Evolutionary conservation across 1,139 yeast species (phyloP).

Genomic region (Tardiomyces depauwii): DNA sequence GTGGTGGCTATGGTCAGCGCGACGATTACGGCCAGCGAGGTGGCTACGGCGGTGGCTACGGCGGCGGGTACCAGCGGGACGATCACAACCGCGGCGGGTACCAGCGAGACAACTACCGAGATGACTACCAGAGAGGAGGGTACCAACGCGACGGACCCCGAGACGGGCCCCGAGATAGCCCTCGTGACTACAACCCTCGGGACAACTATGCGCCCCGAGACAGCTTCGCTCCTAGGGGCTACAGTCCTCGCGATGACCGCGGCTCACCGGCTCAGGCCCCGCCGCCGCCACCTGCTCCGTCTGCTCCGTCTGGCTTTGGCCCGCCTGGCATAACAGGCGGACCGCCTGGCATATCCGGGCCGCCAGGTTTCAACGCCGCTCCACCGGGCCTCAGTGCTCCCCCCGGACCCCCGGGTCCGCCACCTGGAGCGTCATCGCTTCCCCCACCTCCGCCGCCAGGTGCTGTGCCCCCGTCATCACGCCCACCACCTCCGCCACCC

Average conservation of each 20-base stretch:
- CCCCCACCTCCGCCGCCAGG: slow-evolving; percentile 15
- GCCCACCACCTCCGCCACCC: slow-evolving; percentile 7
- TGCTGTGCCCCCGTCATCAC: slow-evolving; percentile 7
- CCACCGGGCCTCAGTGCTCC: background rate
- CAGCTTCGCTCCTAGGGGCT: slow-evolving; percentile 7
- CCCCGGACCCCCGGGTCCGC: slow-evolving; percentile 2
- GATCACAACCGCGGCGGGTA: background rate
- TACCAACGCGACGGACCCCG: slow-evolving; percentile 5
- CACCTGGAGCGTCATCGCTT: slow-evolving; percentile 13
- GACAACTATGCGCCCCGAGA: slow-evolving; percentile 5
- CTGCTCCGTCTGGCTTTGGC: slow-evolving; percentile 4
- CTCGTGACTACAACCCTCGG: slow-evolving; percentile 2
- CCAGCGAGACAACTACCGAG: slow-evolving; percentile 3
- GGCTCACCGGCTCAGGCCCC: background rate
- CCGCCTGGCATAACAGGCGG: no score
- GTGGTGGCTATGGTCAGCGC: background rate
- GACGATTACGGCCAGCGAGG: slow-evolving; percentile 1
- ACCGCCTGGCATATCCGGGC: slow-evolving; percentile 8
- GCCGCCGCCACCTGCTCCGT: slow-evolving; percentile 1
- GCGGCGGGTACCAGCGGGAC: background rate
- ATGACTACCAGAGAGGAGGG: slow-evolving; percentile 5
- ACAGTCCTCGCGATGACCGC: slow-evolving; percentile 6
- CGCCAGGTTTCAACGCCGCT: slow-evolving; percentile 12
- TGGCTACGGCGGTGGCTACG: background rate
- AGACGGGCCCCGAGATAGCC: background rate